These are phyloP conservation scores for Chlorophyllum brunneum DNA, from an alignment of 768 basidiomycete species.

Conservation along the genomic window DNA sequence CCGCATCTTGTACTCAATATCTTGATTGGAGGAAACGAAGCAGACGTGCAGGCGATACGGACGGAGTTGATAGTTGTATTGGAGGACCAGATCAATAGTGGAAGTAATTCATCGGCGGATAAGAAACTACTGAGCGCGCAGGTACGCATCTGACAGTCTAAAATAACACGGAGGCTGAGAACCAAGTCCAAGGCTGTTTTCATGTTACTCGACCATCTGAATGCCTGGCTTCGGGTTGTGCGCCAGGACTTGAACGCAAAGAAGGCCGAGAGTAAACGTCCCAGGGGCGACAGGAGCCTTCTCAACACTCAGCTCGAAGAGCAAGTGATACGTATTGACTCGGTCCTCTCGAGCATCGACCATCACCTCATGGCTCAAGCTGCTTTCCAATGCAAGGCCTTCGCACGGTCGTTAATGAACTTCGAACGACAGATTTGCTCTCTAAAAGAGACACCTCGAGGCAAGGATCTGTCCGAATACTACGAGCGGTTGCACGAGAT, in stretches of 20 bases:
- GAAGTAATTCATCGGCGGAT: slow-evolving; percentile 59
- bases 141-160: slow-evolving; percentile 42
- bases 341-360: slow-evolving; percentile 78
- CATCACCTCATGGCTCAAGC: slow-evolving; percentile 89
- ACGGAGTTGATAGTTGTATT: slow-evolving; percentile 78
- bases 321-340: slow-evolving; percentile 72
- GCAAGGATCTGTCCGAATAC: slow-evolving; percentile 55
- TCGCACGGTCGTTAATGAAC: slow-evolving; percentile 90
- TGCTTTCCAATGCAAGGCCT: slow-evolving; percentile 91
- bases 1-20: slow-evolving; percentile 90
- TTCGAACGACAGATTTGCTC: slow-evolving; percentile 81
- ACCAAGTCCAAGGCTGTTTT: slow-evolving; percentile 74
- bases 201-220: slow-evolving; percentile 91
- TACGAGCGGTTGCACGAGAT: slow-evolving; percentile 95
- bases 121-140: slow-evolving; percentile 93
- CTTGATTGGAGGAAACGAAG: slow-evolving; percentile 68
- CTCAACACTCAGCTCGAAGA: slow-evolving; percentile 41
- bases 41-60: slow-evolving; percentile 61
- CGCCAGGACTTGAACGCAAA: slow-evolving; percentile 58
- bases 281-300: slow-evolving; percentile 30
- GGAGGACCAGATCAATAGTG: slow-evolving; percentile 74
- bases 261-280: slow-evolving; percentile 48
- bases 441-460: slow-evolving; percentile 38
- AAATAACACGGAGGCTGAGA: background rate
- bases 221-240: slow-evolving; percentile 77